Conservation (phyloP, 1,139 yeast species). For the Chernovozyma aurita region DNA sequence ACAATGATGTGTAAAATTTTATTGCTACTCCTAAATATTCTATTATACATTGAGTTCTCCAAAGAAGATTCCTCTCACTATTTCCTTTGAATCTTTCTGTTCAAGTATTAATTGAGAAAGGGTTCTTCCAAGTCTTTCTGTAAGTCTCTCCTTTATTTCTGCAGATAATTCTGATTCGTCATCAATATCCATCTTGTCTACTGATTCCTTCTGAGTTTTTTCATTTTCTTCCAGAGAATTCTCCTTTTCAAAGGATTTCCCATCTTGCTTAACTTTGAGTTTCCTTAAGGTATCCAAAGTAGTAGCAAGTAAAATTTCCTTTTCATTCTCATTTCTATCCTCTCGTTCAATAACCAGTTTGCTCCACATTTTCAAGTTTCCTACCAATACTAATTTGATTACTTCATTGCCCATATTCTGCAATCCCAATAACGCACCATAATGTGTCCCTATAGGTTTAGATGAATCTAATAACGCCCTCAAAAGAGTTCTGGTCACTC, state of each 20-base stretch:
- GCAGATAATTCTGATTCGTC: slow-evolving; percentile 31
- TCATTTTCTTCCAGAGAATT: slow-evolving; percentile 14
- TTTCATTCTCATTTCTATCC: slow-evolving; percentile 38
- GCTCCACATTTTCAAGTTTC: slow-evolving; percentile 82
- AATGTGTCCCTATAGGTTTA: slow-evolving; percentile 83
- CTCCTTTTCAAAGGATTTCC: slow-evolving; percentile 10
- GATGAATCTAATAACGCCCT: slow-evolving; percentile 81
- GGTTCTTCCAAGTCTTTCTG: slow-evolving; percentile 57
- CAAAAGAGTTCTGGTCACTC: slow-evolving; percentile 87
- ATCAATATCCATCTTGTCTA: slow-evolving; percentile 21
- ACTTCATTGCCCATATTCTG: slow-evolving; percentile 85
- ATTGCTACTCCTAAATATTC: too few relatives aligned
- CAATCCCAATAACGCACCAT: slow-evolving; percentile 86
- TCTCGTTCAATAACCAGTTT: slow-evolving; percentile 45
- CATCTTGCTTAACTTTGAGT: slow-evolving; percentile 26
- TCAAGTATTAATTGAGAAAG: slow-evolving; percentile 49
- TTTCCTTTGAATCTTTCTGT: slow-evolving; percentile 50
- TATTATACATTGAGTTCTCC: slow-evolving; percentile 47
- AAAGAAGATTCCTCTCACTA: slow-evolving; percentile 70
- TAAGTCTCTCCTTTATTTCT: slow-evolving; percentile 43
- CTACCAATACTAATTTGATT: slow-evolving; percentile 75
- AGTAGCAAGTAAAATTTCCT: slow-evolving; percentile 40
- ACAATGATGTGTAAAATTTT: too few relatives aligned
- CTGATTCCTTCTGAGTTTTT: slow-evolving; percentile 11
- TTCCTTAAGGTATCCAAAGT: slow-evolving; percentile 52